A percentile compares a stretch with the other conserved stretches of the same genome.
phyloP scores from a whole-genome alignment of 1,139 yeast species.

The Trichomonascaceae sp. region DNA sequence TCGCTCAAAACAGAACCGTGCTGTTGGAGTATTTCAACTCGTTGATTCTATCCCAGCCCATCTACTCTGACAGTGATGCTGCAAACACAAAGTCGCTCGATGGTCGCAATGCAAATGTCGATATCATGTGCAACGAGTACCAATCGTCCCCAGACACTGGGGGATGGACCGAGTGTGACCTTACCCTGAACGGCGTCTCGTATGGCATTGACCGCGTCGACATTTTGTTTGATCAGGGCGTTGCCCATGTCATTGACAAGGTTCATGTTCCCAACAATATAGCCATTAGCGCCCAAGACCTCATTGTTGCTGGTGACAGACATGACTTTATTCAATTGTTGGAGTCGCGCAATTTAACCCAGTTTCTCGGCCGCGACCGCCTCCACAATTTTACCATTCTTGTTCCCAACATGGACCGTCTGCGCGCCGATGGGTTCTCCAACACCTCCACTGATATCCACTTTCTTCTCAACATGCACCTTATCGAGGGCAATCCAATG shows the following conservation, averaged over 20 bases:
- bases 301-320: constrained; percentile 38
- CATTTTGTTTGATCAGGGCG: constrained; percentile 72
- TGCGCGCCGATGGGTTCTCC: constrained; percentile 36
- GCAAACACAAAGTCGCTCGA: constrained; percentile 16
- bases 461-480: constrained; percentile 51
- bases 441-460: constrained; percentile 32
- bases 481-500: constrained; percentile 44
- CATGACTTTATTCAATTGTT: constrained; percentile 38
- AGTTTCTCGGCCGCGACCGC: constrained; percentile 17
- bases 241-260: constrained; percentile 54
- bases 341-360: constrained; percentile 24
- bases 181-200: constrained; percentile 6
- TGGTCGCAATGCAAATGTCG: constrained; percentile 27
- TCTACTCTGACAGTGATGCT: constrained; percentile 51
- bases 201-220: constrained; percentile 38
- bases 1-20: constrained; percentile 39
- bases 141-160: background rate
- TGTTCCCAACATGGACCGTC: constrained; percentile 54
- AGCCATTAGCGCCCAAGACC: constrained; percentile 40
- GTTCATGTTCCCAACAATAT: constrained; percentile 48
- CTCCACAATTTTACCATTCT: constrained; percentile 44
- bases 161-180: background rate
- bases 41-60: constrained; percentile 45
- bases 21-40: constrained; percentile 42
- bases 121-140: constrained; percentile 6